These are phyloP conservation scores for Protea cynaroides DNA, from an alignment of 164 flowering plant species.

Conservation along the genomic window DNA sequence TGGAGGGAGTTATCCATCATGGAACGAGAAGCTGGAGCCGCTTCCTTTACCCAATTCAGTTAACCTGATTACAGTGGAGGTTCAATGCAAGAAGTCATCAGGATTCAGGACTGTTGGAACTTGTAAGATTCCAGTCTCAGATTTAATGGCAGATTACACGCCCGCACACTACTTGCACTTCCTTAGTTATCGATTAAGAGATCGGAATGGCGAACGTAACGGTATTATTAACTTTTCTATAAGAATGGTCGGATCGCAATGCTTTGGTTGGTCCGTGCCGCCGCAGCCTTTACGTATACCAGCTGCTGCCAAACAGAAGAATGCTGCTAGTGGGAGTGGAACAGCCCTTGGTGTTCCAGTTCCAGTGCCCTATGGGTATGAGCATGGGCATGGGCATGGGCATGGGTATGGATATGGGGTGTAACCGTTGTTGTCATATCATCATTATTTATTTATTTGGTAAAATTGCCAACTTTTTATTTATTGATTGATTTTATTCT, in stretches of 20 bases:
- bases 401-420: not conserved
- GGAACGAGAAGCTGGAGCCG: constrained; percentile 39
- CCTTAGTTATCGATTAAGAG: constrained; percentile 47
- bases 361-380: not conserved
- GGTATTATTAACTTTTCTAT: constrained; percentile 26
- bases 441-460: too few species aligned
- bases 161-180: constrained; percentile 38
- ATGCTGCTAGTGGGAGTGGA: not conserved
- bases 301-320: not conserved
- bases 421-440: too few species aligned
- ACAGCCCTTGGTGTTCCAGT: constrained; percentile 10
- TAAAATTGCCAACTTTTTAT: too few species aligned
- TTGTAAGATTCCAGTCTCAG: constrained; percentile 44
- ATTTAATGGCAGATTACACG: constrained; percentile 32
- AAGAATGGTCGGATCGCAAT: constrained; percentile 12
- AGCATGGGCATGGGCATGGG: not conserved
- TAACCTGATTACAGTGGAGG: constrained; percentile 25
- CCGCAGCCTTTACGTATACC: not conserved
- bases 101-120: constrained; percentile 25
- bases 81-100: constrained; percentile 20
- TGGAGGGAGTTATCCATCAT: constrained; percentile 34
- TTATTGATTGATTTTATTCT: too few species aligned
- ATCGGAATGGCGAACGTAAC: constrained; percentile 21
- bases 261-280: not conserved
- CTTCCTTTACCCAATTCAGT: constrained; percentile 19